Conservation (phyloP, 805 yeast genomes). For the Yueomyces sinensis region DNA sequence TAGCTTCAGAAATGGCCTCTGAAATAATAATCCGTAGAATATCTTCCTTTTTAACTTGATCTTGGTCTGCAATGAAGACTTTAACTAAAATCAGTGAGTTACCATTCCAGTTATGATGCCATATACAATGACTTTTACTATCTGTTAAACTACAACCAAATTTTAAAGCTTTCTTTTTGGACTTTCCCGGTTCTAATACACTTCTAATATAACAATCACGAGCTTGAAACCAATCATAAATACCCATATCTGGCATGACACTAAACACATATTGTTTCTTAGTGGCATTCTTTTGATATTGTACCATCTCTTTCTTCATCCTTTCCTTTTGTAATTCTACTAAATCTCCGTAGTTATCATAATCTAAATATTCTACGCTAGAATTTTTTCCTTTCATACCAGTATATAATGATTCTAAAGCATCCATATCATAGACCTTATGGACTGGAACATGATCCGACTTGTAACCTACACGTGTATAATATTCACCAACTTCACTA, state of each 20-base stretch:
- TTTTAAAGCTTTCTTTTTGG: slow-evolving; percentile 4
- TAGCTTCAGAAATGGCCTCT: slow-evolving; percentile 26
- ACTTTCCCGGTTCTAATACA: slow-evolving; percentile 5
- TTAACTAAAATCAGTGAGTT: slow-evolving; percentile 19
- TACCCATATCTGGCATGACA: slow-evolving; percentile 26
- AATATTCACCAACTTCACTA: slow-evolving; percentile 63
- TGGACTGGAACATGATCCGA: slow-evolving; percentile 28
- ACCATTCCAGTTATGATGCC: slow-evolving; percentile 33
- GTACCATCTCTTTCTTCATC: slow-evolving; percentile 10
- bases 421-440: slow-evolving; percentile 15
- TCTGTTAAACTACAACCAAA: slow-evolving; percentile 21
- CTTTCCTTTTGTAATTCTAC: slow-evolving; percentile 16
- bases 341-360: slow-evolving; percentile 22
- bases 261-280: slow-evolving; percentile 16
- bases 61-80: slow-evolving; percentile 9
- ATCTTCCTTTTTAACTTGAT: slow-evolving; percentile 5
- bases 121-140: slow-evolving; percentile 28
- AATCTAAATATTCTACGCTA: slow-evolving; percentile 18
- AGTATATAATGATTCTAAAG: slow-evolving; percentile 9
- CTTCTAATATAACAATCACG: slow-evolving; percentile 26
- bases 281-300: slow-evolving; percentile 11
- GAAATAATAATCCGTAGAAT: slow-evolving; percentile 19
- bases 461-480: slow-evolving; percentile 49
- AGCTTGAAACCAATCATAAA: slow-evolving; percentile 31
- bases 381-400: not conserved